phyloP scores from a whole-genome alignment of 2,329 filamentous ascomycete species.

The Coccinonectria pachysandricola region DNA sequence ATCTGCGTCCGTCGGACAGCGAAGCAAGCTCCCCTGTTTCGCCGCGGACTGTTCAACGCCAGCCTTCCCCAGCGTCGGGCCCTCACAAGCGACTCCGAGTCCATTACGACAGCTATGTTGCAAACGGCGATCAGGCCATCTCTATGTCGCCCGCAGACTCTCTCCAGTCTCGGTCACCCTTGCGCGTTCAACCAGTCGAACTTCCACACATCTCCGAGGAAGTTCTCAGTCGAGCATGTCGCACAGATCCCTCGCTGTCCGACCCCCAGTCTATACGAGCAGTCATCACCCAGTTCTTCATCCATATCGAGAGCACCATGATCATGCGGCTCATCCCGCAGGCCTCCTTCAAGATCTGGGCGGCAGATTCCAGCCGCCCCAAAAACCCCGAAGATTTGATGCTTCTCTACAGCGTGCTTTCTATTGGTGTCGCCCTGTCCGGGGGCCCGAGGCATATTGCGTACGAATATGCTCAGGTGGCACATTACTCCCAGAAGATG shows the following conservation, averaged over 20 bases:
- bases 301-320: slow-evolving; percentile 30
- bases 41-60: slow-evolving; percentile 28
- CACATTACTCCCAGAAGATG: slow-evolving; percentile 40
- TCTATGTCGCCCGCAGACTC: slow-evolving; percentile 25
- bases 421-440: slow-evolving; percentile 29
- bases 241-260: slow-evolving; percentile 37
- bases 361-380: slow-evolving; percentile 23
- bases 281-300: slow-evolving; percentile 32
- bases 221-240: slow-evolving; percentile 38
- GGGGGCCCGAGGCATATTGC: slow-evolving; percentile 27
- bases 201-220: slow-evolving; percentile 40
- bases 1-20: slow-evolving; percentile 30
- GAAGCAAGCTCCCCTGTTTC: slow-evolving; percentile 39
- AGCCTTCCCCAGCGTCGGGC: slow-evolving; percentile 24
- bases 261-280: slow-evolving; percentile 30
- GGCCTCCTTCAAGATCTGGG: slow-evolving; percentile 28
- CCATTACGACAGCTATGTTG: slow-evolving; percentile 35
- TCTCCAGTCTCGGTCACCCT: slow-evolving; percentile 25
- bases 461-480: slow-evolving; percentile 37
- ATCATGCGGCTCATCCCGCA: slow-evolving; percentile 33
- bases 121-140: slow-evolving; percentile 22
- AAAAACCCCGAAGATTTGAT: slow-evolving; percentile 34
- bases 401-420: slow-evolving; percentile 35
- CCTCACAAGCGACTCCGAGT: slow-evolving; percentile 40
- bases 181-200: slow-evolving; percentile 28